A percentile compares a stretch with the other conserved stretches of the same genome.
Evolutionary conservation across 108 stramenopile genomes (phyloP).

Genomic region (Nitzschia putrida): DNA sequence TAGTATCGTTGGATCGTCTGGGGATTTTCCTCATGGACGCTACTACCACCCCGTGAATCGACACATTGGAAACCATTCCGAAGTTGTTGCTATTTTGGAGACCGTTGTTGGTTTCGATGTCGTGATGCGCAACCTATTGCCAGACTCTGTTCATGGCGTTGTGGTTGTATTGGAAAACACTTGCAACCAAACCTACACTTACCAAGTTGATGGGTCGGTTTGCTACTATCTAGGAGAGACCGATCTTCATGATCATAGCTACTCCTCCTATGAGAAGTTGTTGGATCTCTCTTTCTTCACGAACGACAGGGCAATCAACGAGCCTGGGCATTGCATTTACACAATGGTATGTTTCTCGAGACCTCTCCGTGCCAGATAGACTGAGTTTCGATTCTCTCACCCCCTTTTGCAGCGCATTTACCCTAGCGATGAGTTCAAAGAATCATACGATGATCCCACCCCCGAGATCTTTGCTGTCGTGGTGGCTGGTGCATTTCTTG

Average conservation of each 20-base stretch:
- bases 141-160: constrained; percentile 48
- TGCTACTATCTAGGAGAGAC: constrained; percentile 45
- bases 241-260: constrained; percentile 49
- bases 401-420: constrained; percentile 1
- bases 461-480: constrained; percentile 35
- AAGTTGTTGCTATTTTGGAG: constrained; percentile 1
- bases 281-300: neutral
- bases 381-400: neutral
- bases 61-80: neutral
- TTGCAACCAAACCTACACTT: constrained; percentile 37
- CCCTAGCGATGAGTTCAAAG: constrained; percentile 6
- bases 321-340: constrained; percentile 1
- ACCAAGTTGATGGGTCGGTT: constrained; percentile 31
- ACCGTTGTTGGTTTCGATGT: constrained; percentile 10
- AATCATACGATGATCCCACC: neutral
- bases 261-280: neutral
- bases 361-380: neutral
- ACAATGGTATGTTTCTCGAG: neutral
- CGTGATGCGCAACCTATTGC: constrained; percentile 25
- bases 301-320: neutral
- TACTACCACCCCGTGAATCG: constrained; percentile 5
- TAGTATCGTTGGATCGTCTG: neutral
- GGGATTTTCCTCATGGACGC: neutral
- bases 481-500: constrained; percentile 40
- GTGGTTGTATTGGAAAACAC: constrained; percentile 44